Base-by-base conservation (phyloP, 306 rosid species). In the Senna tora region DNA sequence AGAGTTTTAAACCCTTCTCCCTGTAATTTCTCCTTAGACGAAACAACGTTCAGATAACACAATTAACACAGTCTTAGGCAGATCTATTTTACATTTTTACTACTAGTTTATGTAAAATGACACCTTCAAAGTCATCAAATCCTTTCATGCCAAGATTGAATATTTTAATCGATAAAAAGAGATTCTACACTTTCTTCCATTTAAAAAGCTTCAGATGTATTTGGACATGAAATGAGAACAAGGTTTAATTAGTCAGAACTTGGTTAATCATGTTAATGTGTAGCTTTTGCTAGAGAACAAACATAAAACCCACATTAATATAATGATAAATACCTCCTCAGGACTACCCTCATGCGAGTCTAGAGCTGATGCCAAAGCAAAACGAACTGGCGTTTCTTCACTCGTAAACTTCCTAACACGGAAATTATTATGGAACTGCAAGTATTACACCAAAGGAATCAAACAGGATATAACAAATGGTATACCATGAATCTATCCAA, bases 361-460 rank as follows among this genome's bases (percentile, higher is more conserved):
- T 20, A 89, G 76, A 73, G 96, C 86, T 47, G 60, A 49, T 21
- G 85, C 66, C 68, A 89, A 60, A 79, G 87, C 83, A 34, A 76
- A 75, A 72, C 17, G 58, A 65, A 77, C 74, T 56, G 87, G 67
- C 30, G 67, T 75, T 68, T 78, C 87, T 73, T 68, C 80, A 55
- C 64, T 69, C 0, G 58, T 75, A 70, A 76, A 71, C 77, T 75
- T 81, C 81, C 82, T 83, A 77, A 86, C 86, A 54, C 5, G 88
- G 74, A 93, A 93, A 75, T 84, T 89, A 63, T 83, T 63, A 74
- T 87, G 96, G 67, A 93, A 89, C 98, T 93, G 96, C 81, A 73
- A 73, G 68, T 72, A 45, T 68, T 60, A 51, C 63, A 73, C 38
- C 50, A 43, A 71, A 30, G 67, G 75, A 78, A 80, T 63, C 59